These are phyloP conservation scores for Anthracocystis walkeri DNA, from an alignment of 1,284 basidiomycete genomes.

Conservation along the genomic window DNA sequence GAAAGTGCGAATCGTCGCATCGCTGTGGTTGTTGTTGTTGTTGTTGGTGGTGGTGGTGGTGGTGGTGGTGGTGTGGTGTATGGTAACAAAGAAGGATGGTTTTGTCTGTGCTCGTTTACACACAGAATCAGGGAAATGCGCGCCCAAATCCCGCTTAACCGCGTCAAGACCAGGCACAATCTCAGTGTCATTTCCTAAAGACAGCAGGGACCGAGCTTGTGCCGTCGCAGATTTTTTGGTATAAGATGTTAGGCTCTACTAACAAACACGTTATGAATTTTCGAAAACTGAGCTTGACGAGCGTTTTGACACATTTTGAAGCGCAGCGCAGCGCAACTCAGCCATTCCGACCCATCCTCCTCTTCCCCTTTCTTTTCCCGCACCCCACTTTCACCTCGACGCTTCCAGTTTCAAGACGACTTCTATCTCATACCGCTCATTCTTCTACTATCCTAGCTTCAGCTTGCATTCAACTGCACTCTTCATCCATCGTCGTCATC, in stretches of 20 bases:
- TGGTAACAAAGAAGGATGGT: not conserved
- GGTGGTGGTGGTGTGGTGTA: not conserved
- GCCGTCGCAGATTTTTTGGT: too few relatives aligned
- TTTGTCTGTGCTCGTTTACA: conserved; percentile 1
- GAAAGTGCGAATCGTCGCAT: conserved; percentile 6
- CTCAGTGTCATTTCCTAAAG: not conserved
- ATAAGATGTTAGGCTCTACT: too few relatives aligned
- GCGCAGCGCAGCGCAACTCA: not conserved
- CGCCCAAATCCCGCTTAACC: conserved; percentile 11
- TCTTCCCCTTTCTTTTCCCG: not conserved
- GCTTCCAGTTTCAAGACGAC: too few relatives aligned
- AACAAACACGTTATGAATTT: too few relatives aligned
- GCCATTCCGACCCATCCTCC: not conserved
- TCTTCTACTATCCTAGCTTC: not conserved
- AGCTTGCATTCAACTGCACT: too few relatives aligned
- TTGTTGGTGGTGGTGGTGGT: not conserved
- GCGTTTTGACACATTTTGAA: not conserved
- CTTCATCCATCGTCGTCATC: too few relatives aligned
- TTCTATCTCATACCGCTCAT: too few relatives aligned
- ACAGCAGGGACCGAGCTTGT: too few relatives aligned
- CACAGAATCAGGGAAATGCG: not conserved
- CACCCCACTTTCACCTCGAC: not conserved
- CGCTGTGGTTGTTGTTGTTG: not conserved
- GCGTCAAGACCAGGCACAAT: conserved; percentile 2
- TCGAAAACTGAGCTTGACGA: not conserved